phyloP scores from a whole-genome alignment of 1,139 yeast genomes.

The Wickerhamomyces sp. region DNA sequence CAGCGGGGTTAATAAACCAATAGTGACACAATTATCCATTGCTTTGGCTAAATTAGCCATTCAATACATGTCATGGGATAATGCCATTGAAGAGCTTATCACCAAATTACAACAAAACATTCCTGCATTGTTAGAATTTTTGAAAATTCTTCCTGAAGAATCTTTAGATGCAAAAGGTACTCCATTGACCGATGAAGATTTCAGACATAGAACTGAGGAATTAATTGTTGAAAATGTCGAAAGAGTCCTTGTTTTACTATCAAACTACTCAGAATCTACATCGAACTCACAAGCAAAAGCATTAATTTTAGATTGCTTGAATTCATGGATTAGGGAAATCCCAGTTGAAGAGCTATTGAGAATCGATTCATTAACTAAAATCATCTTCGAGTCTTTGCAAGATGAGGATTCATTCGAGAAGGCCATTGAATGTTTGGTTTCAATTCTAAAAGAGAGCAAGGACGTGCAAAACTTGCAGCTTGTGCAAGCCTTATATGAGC shows the following conservation, averaged over 20 bases:
- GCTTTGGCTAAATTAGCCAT: slow-evolving; percentile 79
- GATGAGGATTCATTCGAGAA: slow-evolving; percentile 73
- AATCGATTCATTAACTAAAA: slow-evolving; percentile 55
- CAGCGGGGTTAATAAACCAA: slow-evolving; percentile 42
- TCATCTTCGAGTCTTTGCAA: slow-evolving; percentile 65
- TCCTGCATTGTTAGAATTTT: slow-evolving; percentile 63
- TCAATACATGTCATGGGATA: slow-evolving; percentile 69
- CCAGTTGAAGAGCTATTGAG: slow-evolving; percentile 64
- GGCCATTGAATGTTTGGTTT: slow-evolving; percentile 80
- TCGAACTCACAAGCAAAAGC: slow-evolving; percentile 26
- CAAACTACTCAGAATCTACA: slow-evolving; percentile 41
- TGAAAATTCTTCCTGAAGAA: slow-evolving; percentile 90
- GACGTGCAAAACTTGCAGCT: slow-evolving; percentile 62
- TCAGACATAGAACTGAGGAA: slow-evolving; percentile 55
- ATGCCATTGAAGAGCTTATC: slow-evolving; percentile 68
- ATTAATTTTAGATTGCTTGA: slow-evolving; percentile 67
- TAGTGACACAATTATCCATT: slow-evolving; percentile 76
- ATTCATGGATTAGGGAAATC: slow-evolving; percentile 87
- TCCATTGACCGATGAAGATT: slow-evolving; percentile 79
- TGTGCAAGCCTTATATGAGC: slow-evolving; percentile 64
- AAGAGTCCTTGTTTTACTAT: slow-evolving; percentile 58
- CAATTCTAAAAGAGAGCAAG: slow-evolving; percentile 76
- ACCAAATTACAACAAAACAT: slow-evolving; percentile 39
- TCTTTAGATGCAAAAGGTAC: slow-evolving; percentile 72
- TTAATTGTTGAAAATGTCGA: slow-evolving; percentile 66